phyloP scores from a whole-genome alignment of 2,329 filamentous ascomycete genomes.

The Xylariomycetidae sp. region DNA sequence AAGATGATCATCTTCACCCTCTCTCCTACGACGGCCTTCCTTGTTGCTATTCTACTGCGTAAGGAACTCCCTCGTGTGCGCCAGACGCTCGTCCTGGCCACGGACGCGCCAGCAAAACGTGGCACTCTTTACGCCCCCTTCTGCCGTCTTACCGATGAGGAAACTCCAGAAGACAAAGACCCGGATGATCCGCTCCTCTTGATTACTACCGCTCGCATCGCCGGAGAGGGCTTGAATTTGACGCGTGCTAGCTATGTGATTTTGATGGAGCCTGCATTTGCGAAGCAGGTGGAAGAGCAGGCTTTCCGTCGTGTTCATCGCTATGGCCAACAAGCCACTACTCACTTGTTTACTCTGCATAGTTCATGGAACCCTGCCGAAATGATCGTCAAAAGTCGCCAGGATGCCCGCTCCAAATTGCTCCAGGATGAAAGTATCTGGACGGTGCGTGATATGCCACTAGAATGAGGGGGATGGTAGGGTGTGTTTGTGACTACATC shows the following conservation, averaged over 20 bases:
- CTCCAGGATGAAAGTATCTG: slow-evolving; percentile 2
- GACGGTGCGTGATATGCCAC: no score
- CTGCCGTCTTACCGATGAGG: slow-evolving; percentile 2
- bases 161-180: slow-evolving; percentile 1
- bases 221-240: slow-evolving; percentile 2
- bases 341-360: slow-evolving; percentile 4
- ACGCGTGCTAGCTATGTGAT: slow-evolving; percentile 2
- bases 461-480: no score
- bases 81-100: slow-evolving; percentile 1
- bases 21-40: slow-evolving; percentile 1
- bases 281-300: slow-evolving; percentile 3
- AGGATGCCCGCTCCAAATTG: slow-evolving; percentile 1
- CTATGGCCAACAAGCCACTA: slow-evolving; percentile 5
- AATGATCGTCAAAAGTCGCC: not conserved
- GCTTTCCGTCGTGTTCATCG: slow-evolving; percentile 3
- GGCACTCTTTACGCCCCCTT: slow-evolving; percentile 2
- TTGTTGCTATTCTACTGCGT: slow-evolving; percentile 2
- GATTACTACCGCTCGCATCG: slow-evolving; percentile 1
- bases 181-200: not conserved
- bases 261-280: slow-evolving; percentile 1
- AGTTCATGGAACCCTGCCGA: slow-evolving; percentile 1
- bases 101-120: slow-evolving; percentile 3
- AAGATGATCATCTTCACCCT: slow-evolving; percentile 4
- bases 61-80: slow-evolving; percentile 1
- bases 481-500: no score